phyloP scores from a whole-genome alignment of 2,329 filamentous ascomycete species.

The Tolypocladium cylindrosporum region DNA sequence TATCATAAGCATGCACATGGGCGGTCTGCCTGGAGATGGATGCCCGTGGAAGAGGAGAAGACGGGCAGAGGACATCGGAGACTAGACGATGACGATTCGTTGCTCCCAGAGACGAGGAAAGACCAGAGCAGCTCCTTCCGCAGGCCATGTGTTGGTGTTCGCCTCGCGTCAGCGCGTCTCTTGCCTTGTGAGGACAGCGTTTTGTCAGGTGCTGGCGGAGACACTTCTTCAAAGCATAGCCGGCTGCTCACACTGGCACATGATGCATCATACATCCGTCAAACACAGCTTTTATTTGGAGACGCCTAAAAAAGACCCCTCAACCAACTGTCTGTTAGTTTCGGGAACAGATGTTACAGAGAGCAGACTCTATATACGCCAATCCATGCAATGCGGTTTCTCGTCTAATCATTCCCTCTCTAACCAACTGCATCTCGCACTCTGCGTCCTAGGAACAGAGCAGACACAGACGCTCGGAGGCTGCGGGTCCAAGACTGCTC shows the following conservation, averaged over 20 bases:
- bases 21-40: neutral
- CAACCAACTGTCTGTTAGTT: neutral
- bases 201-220: neutral
- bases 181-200: neutral
- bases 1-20: neutral
- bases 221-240: no score
- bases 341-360: constrained; percentile 1
- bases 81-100: neutral
- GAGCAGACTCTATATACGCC: constrained; percentile 2
- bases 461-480: constrained; percentile 22
- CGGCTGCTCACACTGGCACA: neutral
- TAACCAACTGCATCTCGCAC: constrained; percentile 2
- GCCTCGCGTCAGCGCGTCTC: neutral
- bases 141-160: no score
- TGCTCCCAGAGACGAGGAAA: neutral
- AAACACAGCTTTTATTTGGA: neutral
- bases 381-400: constrained; percentile 2
- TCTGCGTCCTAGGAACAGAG: neutral
- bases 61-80: neutral
- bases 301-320: neutral
- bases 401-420: constrained; percentile 2
- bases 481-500: constrained; percentile 38
- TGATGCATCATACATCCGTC: no score
- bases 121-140: neutral
- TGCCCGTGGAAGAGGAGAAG: neutral